Conservation (phyloP, 2,329 filamentous ascomycete species). For the Pezizomycotina sp. region DNA sequence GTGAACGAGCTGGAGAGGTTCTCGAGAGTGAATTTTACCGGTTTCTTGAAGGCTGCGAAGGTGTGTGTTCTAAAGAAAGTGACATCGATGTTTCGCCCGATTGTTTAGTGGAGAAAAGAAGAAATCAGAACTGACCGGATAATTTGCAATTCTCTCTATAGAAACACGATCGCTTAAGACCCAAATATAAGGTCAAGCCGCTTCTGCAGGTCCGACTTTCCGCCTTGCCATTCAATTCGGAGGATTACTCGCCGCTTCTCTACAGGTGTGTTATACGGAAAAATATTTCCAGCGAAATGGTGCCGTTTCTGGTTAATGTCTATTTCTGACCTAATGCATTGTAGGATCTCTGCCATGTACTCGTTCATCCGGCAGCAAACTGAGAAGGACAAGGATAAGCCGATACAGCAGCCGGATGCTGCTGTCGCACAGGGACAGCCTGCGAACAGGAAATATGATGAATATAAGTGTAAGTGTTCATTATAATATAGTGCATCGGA, state of each 20-base stretch:
- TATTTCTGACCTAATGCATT: slow-evolving; percentile 4
- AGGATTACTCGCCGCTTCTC: slow-evolving; percentile 77
- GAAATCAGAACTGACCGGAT: too few relatives aligned
- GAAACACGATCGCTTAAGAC: slow-evolving; percentile 82
- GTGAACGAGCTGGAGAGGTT: slow-evolving; percentile 89
- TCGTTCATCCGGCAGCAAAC: slow-evolving; percentile 78
- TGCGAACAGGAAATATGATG: slow-evolving; percentile 52
- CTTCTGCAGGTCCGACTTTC: slow-evolving; percentile 80
- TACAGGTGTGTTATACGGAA: slow-evolving; percentile 37
- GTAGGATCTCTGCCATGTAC: slow-evolving; percentile 76
- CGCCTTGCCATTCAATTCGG: slow-evolving; percentile 85
- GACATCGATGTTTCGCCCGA: too few relatives aligned
- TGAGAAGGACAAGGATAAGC: slow-evolving; percentile 39
- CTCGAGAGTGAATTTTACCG: slow-evolving; percentile 91
- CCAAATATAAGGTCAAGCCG: slow-evolving; percentile 69
- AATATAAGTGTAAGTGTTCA: slow-evolving; percentile 57
- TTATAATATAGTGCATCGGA: background rate
- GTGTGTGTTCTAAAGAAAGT: too few relatives aligned
- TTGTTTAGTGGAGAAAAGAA: too few relatives aligned
- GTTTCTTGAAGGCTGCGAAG: slow-evolving; percentile 96
- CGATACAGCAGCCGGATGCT: slow-evolving; percentile 29
- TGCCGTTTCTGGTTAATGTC: background rate
- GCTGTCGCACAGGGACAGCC: slow-evolving; percentile 32
- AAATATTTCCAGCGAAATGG: background rate
- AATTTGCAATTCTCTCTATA: too few relatives aligned